Conservation (phyloP, 768 basidiomycete genomes). For the Amanita subjunquillea region DNA sequence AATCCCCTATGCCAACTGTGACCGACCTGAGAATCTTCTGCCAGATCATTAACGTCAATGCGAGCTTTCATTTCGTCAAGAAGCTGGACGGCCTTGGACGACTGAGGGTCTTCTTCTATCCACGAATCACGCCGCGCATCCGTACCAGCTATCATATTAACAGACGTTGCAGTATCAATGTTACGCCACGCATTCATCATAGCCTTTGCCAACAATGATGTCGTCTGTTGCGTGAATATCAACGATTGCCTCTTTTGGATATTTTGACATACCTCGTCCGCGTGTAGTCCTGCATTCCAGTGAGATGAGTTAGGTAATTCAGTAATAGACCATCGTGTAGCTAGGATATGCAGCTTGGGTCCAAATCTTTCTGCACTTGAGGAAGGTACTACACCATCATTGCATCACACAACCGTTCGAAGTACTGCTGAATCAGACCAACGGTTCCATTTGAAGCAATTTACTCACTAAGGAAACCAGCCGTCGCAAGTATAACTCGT, state of each 20-base stretch:
- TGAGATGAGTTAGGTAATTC: background rate
- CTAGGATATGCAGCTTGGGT: background rate
- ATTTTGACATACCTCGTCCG: background rate
- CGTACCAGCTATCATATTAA: background rate
- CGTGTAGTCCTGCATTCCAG: background rate
- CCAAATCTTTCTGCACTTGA: background rate
- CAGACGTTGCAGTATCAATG: slow-evolving; percentile 1
- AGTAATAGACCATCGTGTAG: slow-evolving; percentile 1
- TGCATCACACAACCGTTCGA: slow-evolving; percentile 2
- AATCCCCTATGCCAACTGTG: background rate
- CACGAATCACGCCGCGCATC: background rate
- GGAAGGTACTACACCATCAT: slow-evolving; percentile 1
- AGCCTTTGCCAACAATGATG: background rate
- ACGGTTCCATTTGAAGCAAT: no score
- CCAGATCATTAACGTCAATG: background rate
- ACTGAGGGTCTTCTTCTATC: background rate
- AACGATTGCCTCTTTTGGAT: no score
- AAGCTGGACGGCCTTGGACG: background rate
- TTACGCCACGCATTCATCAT: slow-evolving; percentile 3
- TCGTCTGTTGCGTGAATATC: background rate
- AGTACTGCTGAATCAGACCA: background rate
- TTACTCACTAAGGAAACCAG: background rate
- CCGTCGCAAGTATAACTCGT: background rate
- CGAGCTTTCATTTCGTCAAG: slow-evolving; percentile 1
- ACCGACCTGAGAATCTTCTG: background rate